Conservation (phyloP, 1,284 basidiomycete genomes). For the Somion occarium region DNA sequence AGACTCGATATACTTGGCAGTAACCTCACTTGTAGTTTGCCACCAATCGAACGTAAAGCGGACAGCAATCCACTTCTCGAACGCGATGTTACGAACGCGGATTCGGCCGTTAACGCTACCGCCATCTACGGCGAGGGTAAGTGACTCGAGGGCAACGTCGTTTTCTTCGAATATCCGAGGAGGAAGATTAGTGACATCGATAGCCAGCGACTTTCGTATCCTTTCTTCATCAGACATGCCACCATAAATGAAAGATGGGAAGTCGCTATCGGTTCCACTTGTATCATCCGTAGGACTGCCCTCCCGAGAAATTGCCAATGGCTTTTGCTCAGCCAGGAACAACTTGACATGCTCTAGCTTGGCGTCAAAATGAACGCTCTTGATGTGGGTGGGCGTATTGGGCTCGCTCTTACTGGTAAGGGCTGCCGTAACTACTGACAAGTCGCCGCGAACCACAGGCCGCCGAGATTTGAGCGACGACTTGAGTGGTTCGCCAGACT, state of each 20-base stretch:
- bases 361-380: slow-evolving; percentile 90
- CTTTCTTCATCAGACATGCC: slow-evolving; percentile 34
- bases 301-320: slow-evolving; percentile 86
- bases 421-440: slow-evolving; percentile 45
- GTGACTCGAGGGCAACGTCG: slow-evolving; percentile 49
- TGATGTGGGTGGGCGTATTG: slow-evolving; percentile 54
- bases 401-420: slow-evolving; percentile 53
- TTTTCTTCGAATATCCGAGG: slow-evolving; percentile 25
- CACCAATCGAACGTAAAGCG: slow-evolving; percentile 93
- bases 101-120: slow-evolving; percentile 63
- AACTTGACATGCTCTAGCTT: slow-evolving; percentile 91
- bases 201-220: slow-evolving; percentile 33
- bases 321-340: slow-evolving; percentile 92
- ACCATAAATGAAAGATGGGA: slow-evolving; percentile 59
- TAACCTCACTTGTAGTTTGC: slow-evolving; percentile 94
- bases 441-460: slow-evolving; percentile 40
- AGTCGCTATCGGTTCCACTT: slow-evolving; percentile 68
- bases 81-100: slow-evolving; percentile 82
- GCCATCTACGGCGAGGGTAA: slow-evolving; percentile 59
- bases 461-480: slow-evolving; percentile 79
- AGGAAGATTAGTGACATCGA: slow-evolving; percentile 51
- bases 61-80: slow-evolving; percentile 83
- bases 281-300: slow-evolving; percentile 86
- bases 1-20: slow-evolving; percentile 72
- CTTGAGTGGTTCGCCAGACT: slow-evolving; percentile 90